A percentile compares a stretch with the other conserved stretches of the same genome.
Evolutionary conservation across 805 yeast genomes (phyloP).

Genomic region (Suhomyces kilbournensis): DNA sequence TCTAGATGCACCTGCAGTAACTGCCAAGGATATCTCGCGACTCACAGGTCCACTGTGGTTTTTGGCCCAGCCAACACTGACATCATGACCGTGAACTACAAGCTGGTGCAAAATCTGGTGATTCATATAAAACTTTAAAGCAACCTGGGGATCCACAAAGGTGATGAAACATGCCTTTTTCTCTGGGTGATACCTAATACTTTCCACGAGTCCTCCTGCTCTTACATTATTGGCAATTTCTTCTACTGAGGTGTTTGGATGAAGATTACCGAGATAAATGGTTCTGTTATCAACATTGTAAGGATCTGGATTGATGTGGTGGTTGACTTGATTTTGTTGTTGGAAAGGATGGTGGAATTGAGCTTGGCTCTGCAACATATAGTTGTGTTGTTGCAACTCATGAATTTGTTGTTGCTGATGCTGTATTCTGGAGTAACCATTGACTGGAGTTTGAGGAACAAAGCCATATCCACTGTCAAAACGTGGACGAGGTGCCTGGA

Average conservation of each 20-base stretch:
- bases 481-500: background rate
- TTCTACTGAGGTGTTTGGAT: constrained; percentile 61
- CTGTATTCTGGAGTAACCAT: background rate
- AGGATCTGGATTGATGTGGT: constrained; percentile 18
- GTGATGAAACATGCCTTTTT: constrained; percentile 67
- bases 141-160: constrained; percentile 61
- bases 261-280: constrained; percentile 64
- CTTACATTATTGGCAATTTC: constrained; percentile 74
- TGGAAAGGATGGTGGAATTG: background rate
- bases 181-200: constrained; percentile 48
- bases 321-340: background rate
- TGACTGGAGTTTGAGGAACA: background rate
- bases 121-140: constrained; percentile 63
- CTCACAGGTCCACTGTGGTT: constrained; percentile 62
- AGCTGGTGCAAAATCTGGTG: constrained; percentile 56
- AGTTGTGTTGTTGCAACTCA: background rate
- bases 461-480: background rate
- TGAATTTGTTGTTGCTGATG: background rate
- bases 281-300: constrained; percentile 56
- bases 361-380: constrained; percentile 1
- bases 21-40: constrained; percentile 56
- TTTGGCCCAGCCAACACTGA: constrained; percentile 71
- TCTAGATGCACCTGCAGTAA: constrained; percentile 72
- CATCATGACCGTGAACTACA: constrained; percentile 56
- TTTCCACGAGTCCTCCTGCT: constrained; percentile 70